Conservation (phyloP, 2,329 filamentous ascomycete species). For the Pseudogymnoascus sp. region DNA sequence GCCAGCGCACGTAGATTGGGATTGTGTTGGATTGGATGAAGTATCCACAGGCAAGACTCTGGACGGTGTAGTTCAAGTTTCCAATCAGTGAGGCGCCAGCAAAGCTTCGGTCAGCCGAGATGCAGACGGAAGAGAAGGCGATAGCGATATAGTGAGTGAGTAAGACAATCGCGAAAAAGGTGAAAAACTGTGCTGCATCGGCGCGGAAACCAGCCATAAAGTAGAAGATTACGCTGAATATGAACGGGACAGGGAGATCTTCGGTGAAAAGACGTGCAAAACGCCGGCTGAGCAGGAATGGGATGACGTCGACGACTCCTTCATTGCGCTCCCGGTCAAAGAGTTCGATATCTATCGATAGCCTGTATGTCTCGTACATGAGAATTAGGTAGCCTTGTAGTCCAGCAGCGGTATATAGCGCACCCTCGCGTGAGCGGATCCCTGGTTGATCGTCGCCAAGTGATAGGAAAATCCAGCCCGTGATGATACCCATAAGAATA, state of each 20-base stretch:
- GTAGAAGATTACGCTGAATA: constrained; percentile 67
- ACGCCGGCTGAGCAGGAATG: constrained; percentile 63
- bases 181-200: constrained; percentile 58
- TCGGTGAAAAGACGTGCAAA: constrained; percentile 63
- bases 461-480: constrained; percentile 65
- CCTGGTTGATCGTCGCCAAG: constrained; percentile 60
- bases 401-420: constrained; percentile 62
- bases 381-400: constrained; percentile 72
- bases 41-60: constrained; percentile 68
- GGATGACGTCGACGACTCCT: constrained; percentile 61
- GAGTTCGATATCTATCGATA: constrained; percentile 66
- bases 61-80: constrained; percentile 65
- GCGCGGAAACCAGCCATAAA: constrained; percentile 70
- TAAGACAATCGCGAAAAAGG: constrained; percentile 61
- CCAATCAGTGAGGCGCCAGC: constrained; percentile 64
- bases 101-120: constrained; percentile 60
- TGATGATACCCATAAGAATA: constrained; percentile 61
- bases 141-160: constrained; percentile 68
- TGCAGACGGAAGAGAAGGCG: constrained; percentile 61
- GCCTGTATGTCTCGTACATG: constrained; percentile 67
- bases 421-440: constrained; percentile 66
- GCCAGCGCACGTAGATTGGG: constrained; percentile 70
- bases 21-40: constrained; percentile 69
- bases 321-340: constrained; percentile 72
- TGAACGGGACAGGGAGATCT: constrained; percentile 63